These are phyloP conservation scores for Globisporangium nagaii DNA, from an alignment of 352 stramenopile species.

Conservation along the genomic window DNA sequence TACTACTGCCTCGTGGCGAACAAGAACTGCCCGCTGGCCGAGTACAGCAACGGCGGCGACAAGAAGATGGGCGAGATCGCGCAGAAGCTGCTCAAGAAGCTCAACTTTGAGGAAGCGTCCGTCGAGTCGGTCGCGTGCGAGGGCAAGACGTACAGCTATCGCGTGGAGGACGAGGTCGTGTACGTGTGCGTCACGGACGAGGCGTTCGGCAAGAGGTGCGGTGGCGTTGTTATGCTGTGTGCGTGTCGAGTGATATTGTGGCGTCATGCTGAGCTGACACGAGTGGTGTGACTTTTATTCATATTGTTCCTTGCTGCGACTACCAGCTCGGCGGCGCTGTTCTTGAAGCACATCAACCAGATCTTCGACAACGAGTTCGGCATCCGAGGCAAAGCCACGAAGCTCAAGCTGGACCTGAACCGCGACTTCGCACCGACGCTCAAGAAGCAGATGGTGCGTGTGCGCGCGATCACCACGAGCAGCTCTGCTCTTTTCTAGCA, in stretches of 20 bases:
- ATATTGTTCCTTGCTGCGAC: neutral
- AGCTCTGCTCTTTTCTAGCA: neutral
- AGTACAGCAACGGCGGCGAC: conserved; percentile 78
- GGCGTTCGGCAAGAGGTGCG: conserved; percentile 72
- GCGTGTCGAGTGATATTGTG: neutral
- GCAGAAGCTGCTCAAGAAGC: conserved; percentile 82
- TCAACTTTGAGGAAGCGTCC: conserved; percentile 64
- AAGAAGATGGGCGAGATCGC: conserved; percentile 87
- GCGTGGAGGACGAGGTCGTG: conserved; percentile 76
- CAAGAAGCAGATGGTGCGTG: conserved; percentile 78
- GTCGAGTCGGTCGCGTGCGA: conserved; percentile 82
- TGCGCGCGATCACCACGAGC: neutral
- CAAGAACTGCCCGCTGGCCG: conserved; percentile 66
- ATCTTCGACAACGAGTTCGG: conserved; percentile 84
- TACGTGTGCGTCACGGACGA: conserved; percentile 84
- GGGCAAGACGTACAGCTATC: conserved; percentile 82
- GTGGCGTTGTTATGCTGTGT: neutral
- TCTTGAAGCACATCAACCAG: conserved; percentile 83
- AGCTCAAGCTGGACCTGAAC: conserved; percentile 86
- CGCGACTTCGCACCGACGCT: conserved; percentile 75
- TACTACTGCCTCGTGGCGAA: conserved; percentile 88
- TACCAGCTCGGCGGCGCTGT: conserved; percentile 64
- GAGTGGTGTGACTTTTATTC: too few species aligned
- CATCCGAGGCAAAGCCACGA: conserved; percentile 82
- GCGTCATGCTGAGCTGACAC: neutral